Percentiles rank a stretch among this genome's conserved stretches.
Evolutionary conservation across 495 filamentous ascomycete genomes (phyloP).

Genomic region (Cercophora sp.): DNA sequence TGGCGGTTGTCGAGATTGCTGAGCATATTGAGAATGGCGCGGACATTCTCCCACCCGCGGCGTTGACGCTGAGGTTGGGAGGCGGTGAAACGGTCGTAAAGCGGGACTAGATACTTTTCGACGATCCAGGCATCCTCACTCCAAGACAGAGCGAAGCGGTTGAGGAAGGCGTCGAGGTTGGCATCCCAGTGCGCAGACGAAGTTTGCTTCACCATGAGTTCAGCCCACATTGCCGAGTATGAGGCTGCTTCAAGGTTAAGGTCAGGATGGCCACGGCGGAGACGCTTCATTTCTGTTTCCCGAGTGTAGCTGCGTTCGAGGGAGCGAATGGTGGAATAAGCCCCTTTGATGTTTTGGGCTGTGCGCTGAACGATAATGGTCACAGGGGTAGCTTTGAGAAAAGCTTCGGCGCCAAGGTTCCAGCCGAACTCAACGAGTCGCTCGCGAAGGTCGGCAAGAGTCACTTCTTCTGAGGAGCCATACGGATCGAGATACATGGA

Average conservation of each 20-base stretch:
- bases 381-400: constrained; percentile 56
- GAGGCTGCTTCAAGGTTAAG: constrained; percentile 62
- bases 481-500: constrained; percentile 85
- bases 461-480: constrained; percentile 62
- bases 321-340: constrained; percentile 33
- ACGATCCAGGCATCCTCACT: constrained; percentile 67
- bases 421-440: constrained; percentile 62
- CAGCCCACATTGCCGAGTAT: constrained; percentile 75
- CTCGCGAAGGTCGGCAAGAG: constrained; percentile 51
- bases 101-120: constrained; percentile 59
- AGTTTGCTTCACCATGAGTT: constrained; percentile 57
- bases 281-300: constrained; percentile 27
- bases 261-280: constrained; percentile 34
- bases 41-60: constrained; percentile 22
- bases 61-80: constrained; percentile 14
- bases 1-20: constrained; percentile 56
- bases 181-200: constrained; percentile 37
- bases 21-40: constrained; percentile 54
- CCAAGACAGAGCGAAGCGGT: constrained; percentile 64
- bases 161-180: constrained; percentile 55
- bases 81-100: constrained; percentile 41
- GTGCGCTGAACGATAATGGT: constrained; percentile 69
- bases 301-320: constrained; percentile 9
- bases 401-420: constrained; percentile 48
- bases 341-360: constrained; percentile 70